Percentiles rank a stretch among this genome's conserved stretches.
These are phyloP conservation scores for Psidium friedrichsthalianum DNA, from an alignment of 345 rosid species.

Conservation along the genomic window DNA sequence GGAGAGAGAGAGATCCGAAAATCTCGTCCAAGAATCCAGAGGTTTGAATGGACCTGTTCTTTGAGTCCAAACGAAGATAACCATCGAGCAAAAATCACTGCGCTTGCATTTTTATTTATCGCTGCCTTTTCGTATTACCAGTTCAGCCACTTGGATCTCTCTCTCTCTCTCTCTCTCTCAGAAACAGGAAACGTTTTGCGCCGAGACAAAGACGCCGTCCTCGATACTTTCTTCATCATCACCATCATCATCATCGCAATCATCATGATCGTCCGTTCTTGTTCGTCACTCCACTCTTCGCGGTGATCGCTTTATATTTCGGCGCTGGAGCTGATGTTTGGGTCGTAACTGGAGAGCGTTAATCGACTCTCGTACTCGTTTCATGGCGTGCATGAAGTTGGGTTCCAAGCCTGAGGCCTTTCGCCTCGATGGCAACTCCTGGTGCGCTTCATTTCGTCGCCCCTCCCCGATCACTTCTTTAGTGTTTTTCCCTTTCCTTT, in stretches of 20 bases:
- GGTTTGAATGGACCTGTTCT: not conserved
- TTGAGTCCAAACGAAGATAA: not conserved
- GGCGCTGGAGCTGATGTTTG: not conserved
- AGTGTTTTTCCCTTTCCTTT: not conserved
- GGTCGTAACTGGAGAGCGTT: not conserved
- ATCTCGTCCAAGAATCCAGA: not conserved
- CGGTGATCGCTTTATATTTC: not conserved
- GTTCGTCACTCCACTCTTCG: not conserved
- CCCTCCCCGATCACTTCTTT: not conserved
- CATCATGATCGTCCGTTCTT: not conserved
- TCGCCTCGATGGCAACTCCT: slow-evolving; percentile 45
- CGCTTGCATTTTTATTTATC: not conserved
- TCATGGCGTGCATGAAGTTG: slow-evolving; percentile 68
- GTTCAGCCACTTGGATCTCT: not conserved
- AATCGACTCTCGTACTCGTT: not conserved
- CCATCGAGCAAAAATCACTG: not conserved
- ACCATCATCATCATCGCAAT: not conserved
- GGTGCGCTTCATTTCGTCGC: slow-evolving; percentile 28
- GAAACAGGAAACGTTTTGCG: not conserved
- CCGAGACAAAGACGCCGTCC: not conserved
- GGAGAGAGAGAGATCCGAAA: not conserved
- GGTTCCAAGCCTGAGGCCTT: slow-evolving; percentile 92
- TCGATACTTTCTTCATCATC: not conserved
- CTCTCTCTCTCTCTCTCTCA: not conserved
- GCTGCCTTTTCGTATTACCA: not conserved